Base-by-base conservation (phyloP, 176 grass and related monocot species). In the Eragrostis nindensis region DNA sequence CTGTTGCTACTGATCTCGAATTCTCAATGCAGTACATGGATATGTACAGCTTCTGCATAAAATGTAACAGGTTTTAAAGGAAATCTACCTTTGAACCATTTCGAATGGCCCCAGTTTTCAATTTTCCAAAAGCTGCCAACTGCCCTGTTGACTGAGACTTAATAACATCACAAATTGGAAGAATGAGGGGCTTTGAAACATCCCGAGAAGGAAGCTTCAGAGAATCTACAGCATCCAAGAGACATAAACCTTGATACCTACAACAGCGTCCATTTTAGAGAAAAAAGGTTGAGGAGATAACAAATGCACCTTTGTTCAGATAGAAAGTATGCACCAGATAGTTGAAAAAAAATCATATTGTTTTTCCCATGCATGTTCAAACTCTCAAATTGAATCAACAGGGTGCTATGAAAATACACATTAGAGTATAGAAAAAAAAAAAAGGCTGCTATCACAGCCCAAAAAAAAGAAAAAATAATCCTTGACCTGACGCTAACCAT, bases 131-230 rank as follows among this genome's bases (percentile, higher is more conserved):
- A 80, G 90, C 92, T 68, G 90, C 88, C 68, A 88, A 79, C 78
- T 95, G 92, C 63, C 95, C 92, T 81, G 91, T 98, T 63, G 86
- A 78, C 29, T 90, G 93, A 75, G 84, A 87, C 70, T 82, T 93
- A 76, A 98, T 91, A 84, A 98, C 88, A 89, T 98, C 95, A 86
- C 95, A 98, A 69, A 98, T 98, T 80, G 95, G 95, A 78, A 98
- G 81, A 87, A 98, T 91, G 45, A 98, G 88, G 47, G 95, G 90
- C 79, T 95, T 95, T 64, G 88, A 93, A 79, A 98, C 74, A 92
- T 98, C 92, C 66, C 95, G 82, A 85, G 84, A 81, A 76, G 95
- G 95, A 87, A 88, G 90, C 47, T 87, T 81, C 39, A 98, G 72
- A 25, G 86, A 93, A 80, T 98, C 88, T 86, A 98, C 91, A 66